Evolutionary conservation across 768 basidiomycete genomes (phyloP), one percentile per base, ranked within the genome.

Genomic region (Mrakia gelida): DNA sequence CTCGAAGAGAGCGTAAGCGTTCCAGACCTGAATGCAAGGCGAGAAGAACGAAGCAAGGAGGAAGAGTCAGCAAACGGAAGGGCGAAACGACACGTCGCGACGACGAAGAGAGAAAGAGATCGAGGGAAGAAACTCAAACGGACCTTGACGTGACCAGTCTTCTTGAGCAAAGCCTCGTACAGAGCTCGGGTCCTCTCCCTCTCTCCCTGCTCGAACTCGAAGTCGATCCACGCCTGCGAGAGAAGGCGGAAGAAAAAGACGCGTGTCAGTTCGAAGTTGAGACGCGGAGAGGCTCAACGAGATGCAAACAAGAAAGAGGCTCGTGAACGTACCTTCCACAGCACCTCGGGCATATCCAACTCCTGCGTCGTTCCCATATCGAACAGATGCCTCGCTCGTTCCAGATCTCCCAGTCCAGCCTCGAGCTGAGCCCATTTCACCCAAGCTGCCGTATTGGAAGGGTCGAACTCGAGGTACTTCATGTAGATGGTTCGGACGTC

Each of bases 221-320:
- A 97, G 84, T 98, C 96, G 85, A 98, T 93, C 84, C 94, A 98
- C 8, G 94, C 92, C 84, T 96, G 95, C 92, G 49, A 92, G 94
- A n/a, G 43, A 59, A 13, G 1, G 61, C 10, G 1, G 26, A 41
- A 62, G 34, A 38, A 34, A 15, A 70, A 56, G 21, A 23, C 15
- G 26, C 9, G 18, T 10, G 73, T 61, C 56, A 61, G 54, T 13
- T 16, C 5, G 34, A 38, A n/a, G 49, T 5, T 5, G 23, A 23
- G 49, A 41, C 34, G 1, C 11, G 43, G 13, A 28, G 3, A 1
- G 59, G 0, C 5, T 26, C 5, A 1, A 59, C 28, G n/a, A 10
- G 9, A 59, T 11, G n/a, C 6, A 1, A 28, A 54, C 34, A 59
- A 28, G 10, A 15, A 38, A 45, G 70, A 34, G 77, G 56, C n/a